Percentiles rank a stretch among this genome's conserved stretches.
Conservation (phyloP, 2,329 filamentous ascomycete species). For the Hypoxylon sp. region DNA sequence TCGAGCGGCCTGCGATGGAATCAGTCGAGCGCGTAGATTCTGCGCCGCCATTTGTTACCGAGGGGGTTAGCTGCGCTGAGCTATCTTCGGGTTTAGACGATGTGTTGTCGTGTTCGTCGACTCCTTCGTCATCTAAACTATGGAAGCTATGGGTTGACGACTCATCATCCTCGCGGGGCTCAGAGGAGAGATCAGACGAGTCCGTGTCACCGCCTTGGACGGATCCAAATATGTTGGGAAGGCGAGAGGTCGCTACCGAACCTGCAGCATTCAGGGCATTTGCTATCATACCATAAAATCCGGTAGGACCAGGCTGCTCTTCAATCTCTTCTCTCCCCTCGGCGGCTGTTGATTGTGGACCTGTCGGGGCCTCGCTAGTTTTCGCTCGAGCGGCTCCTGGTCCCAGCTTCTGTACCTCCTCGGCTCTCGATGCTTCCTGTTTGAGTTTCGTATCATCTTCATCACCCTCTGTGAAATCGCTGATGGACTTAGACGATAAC, state of each 20-base stretch:
- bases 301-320: constrained; percentile 55
- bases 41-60: constrained; percentile 40
- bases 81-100: constrained; percentile 31
- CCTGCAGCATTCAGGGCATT: constrained; percentile 65
- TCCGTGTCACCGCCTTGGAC: constrained; percentile 51
- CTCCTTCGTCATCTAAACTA: constrained; percentile 64
- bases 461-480: constrained; percentile 51
- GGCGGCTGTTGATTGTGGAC: constrained; percentile 40
- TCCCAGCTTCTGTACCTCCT: constrained; percentile 46
- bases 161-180: constrained; percentile 56
- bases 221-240: constrained; percentile 53
- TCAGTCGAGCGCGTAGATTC: constrained; percentile 57
- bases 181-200: constrained; percentile 46
- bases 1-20: constrained; percentile 51
- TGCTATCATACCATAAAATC: constrained; percentile 68
- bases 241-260: constrained; percentile 63
- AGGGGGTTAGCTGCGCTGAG: constrained; percentile 41
- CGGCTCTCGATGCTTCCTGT: constrained; percentile 48
- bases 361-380: constrained; percentile 21
- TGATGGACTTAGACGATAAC: constrained; percentile 61
- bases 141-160: constrained; percentile 65
- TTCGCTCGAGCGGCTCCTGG: constrained; percentile 43
- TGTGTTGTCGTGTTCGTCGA: constrained; percentile 52
- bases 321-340: constrained; percentile 37
- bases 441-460: constrained; percentile 40